Evolutionary conservation across 2,329 filamentous ascomycete species (phyloP).

Genomic region (Aschersonia sp.): DNA sequence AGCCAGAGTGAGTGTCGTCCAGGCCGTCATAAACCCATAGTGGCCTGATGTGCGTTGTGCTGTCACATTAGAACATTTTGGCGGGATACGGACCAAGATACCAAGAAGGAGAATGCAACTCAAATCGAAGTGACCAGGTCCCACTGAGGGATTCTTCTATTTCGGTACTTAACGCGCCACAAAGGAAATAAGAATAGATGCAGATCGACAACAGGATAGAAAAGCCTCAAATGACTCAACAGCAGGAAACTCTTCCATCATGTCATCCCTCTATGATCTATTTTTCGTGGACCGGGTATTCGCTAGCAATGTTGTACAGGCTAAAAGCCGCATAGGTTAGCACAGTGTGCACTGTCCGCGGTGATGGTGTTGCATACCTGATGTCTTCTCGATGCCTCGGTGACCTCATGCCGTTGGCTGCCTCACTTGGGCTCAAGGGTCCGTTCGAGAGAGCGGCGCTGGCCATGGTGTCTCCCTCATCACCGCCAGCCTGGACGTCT

Average conservation of each 20-base stretch:
- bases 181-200: too few species aligned
- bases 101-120: too few species aligned
- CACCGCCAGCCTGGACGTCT: neutral
- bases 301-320: slow-evolving; percentile 1
- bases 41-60: too few species aligned
- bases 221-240: neutral
- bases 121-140: too few species aligned
- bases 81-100: too few species aligned
- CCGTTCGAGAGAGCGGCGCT: neutral
- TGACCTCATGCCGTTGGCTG: neutral
- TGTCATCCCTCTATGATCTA: neutral
- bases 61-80: too few species aligned
- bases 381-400: slow-evolving; percentile 3
- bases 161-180: too few species aligned
- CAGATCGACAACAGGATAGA: neutral
- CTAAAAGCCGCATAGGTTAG: neutral
- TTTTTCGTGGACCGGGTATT: neutral
- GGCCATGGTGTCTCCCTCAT: neutral
- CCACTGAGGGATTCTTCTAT: too few species aligned
- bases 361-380: neutral
- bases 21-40: too few species aligned
- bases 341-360: neutral
- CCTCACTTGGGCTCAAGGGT: neutral
- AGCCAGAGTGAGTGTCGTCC: too few species aligned
- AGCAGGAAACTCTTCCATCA: neutral